These are phyloP conservation scores for Spiraea crenata DNA, from an alignment of 331 rosid species.

Conservation along the genomic window DNA sequence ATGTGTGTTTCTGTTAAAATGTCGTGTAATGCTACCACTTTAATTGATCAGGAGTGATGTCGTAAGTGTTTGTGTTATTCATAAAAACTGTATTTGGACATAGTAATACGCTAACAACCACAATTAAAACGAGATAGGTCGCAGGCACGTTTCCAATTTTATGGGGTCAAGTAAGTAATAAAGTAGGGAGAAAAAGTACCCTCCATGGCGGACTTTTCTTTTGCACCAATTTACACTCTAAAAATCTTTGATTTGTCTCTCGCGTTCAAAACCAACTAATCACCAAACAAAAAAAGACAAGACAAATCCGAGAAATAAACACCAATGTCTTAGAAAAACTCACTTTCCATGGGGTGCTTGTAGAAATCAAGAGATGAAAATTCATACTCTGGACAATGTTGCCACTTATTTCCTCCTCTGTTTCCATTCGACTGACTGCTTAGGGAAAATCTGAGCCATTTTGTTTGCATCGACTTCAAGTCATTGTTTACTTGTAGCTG, in stretches of 20 bases:
- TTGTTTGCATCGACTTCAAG: neutral
- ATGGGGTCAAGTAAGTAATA: neutral
- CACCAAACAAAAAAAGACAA: neutral
- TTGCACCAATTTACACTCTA: neutral
- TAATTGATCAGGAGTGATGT: no score
- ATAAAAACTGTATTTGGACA: no score
- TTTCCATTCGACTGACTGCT: neutral
- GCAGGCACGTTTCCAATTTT: constrained; percentile 4
- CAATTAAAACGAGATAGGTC: constrained; percentile 1
- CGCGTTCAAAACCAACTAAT: neutral
- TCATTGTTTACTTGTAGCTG: neutral
- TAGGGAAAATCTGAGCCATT: neutral
- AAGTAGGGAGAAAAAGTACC: neutral
- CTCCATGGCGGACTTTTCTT: neutral
- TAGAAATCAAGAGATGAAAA: neutral
- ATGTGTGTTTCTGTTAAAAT: no score
- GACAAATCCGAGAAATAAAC: neutral
- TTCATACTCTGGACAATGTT: neutral
- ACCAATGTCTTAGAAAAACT: neutral
- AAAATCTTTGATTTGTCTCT: neutral
- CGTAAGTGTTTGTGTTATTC: no score
- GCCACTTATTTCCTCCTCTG: neutral
- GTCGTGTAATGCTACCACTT: no score
- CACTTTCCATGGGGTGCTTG: no score
- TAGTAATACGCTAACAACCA: no score